Evolutionary conservation across 169 alveolate genomes (phyloP).

Genomic region (Plasmodium vivax): DNA sequence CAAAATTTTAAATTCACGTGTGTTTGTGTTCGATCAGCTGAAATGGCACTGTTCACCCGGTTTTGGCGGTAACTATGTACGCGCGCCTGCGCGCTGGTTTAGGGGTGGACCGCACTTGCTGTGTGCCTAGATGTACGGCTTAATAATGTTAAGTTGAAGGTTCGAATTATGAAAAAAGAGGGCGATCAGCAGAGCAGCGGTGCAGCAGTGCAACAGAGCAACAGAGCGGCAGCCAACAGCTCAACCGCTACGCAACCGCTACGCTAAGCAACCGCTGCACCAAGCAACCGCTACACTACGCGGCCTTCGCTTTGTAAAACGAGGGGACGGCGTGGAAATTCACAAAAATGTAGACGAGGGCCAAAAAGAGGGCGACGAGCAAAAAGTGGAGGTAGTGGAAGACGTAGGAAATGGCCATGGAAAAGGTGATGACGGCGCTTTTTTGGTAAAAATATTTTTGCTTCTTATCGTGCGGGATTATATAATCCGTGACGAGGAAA

Average conservation of each 20-base stretch:
- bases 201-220: not conserved
- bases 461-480: conserved; percentile 42
- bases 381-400: conserved; percentile 59
- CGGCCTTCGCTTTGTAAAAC: conserved; percentile 12
- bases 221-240: too few species aligned
- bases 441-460: conserved; percentile 51
- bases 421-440: conserved; percentile 30
- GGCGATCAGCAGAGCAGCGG: not conserved
- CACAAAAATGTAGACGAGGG: conserved; percentile 22
- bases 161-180: not conserved
- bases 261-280: too few species aligned
- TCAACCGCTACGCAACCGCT: not conserved
- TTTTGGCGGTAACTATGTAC: not conserved
- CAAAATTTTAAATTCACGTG: not conserved
- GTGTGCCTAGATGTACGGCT: not conserved
- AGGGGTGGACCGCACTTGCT: not conserved
- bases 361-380: conserved; percentile 14
- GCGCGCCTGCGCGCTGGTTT: not conserved
- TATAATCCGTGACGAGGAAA: conserved; percentile 45
- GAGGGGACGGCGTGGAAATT: conserved; percentile 31
- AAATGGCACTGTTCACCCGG: not conserved
- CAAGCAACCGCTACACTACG: not conserved
- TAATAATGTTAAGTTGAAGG: not conserved
- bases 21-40: not conserved
- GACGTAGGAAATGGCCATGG: conserved; percentile 53